phyloP scores from a whole-genome alignment of 1,284 basidiomycete species.

The Tilletia caries region DNA sequence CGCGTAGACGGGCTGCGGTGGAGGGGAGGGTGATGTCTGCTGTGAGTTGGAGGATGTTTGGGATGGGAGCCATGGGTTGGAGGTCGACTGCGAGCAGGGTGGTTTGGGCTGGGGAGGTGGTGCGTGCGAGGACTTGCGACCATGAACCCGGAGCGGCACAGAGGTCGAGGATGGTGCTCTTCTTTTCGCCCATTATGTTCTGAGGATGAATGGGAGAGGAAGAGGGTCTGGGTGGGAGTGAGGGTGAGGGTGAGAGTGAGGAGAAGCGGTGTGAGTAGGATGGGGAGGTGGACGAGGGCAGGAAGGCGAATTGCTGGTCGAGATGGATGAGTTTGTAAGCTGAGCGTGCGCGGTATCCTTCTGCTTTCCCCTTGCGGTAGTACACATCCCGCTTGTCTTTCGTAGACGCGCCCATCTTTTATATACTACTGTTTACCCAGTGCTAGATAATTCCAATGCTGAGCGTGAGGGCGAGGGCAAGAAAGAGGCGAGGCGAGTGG shows the following conservation, averaged over 20 bases:
- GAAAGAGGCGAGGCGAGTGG: too few relatives aligned
- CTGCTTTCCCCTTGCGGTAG: conserved; percentile 57
- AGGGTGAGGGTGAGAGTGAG: too few relatives aligned
- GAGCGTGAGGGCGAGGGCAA: too few relatives aligned
- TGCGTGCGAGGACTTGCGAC: conserved; percentile 54
- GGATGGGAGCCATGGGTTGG: conserved; percentile 62
- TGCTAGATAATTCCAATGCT: not conserved
- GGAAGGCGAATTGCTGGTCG: conserved; percentile 61
- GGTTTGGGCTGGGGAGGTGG: conserved; percentile 41
- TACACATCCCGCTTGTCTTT: conserved; percentile 60
- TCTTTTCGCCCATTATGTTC: conserved; percentile 15
- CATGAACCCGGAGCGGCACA: conserved; percentile 61
- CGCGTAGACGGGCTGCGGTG: conserved; percentile 54
- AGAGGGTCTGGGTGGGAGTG: conserved; percentile 19
- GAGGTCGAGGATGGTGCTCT: conserved; percentile 59
- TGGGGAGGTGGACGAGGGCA: conserved; percentile 23
- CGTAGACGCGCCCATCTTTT: conserved; percentile 48
- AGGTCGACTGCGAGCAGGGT: conserved; percentile 61
- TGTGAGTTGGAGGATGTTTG: conserved; percentile 59
- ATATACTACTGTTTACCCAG: not conserved
- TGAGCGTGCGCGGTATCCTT: conserved; percentile 60
- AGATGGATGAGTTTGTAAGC: conserved; percentile 60
- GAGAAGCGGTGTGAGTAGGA: not conserved
- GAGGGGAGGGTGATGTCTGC: conserved; percentile 61
- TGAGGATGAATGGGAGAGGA: not conserved